A percentile compares a stretch with the other conserved stretches of the same genome.
phyloP scores from a whole-genome alignment of 306 rosid species.

The Rosa multiflora region DNA sequence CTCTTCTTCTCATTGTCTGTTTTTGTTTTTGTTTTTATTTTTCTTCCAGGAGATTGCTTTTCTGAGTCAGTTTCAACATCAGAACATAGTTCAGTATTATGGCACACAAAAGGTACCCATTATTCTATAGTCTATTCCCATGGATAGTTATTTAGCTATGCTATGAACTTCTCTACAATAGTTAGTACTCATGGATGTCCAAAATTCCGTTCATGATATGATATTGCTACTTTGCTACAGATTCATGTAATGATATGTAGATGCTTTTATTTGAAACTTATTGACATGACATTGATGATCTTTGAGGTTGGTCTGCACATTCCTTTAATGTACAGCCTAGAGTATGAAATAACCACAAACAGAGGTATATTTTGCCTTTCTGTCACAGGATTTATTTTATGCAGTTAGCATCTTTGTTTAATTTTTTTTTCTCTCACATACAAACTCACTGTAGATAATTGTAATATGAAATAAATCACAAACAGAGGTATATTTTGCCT shows the following conservation, averaged over 20 bases:
- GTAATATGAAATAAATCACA: too few species aligned
- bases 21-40: not conserved
- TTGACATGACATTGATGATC: not conserved
- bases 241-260: not conserved
- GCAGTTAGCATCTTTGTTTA: too few species aligned
- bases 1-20: constrained; percentile 30
- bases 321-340: not conserved
- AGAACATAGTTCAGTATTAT: constrained; percentile 79
- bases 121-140: not conserved
- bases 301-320: not conserved
- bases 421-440: too few species aligned
- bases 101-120: constrained; percentile 79
- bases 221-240: not conserved
- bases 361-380: not conserved
- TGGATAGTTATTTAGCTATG: not conserved
- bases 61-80: constrained; percentile 87
- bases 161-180: not conserved
- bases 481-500: too few species aligned
- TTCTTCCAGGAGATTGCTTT: constrained; percentile 79
- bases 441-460: too few species aligned
- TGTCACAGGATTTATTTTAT: too few species aligned
- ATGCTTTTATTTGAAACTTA: not conserved
- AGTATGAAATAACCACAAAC: not conserved
- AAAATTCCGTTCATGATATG: not conserved
- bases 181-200: not conserved